Base-by-base conservation (phyloP, 306 rosid species). In the Parietaria judaica region DNA sequence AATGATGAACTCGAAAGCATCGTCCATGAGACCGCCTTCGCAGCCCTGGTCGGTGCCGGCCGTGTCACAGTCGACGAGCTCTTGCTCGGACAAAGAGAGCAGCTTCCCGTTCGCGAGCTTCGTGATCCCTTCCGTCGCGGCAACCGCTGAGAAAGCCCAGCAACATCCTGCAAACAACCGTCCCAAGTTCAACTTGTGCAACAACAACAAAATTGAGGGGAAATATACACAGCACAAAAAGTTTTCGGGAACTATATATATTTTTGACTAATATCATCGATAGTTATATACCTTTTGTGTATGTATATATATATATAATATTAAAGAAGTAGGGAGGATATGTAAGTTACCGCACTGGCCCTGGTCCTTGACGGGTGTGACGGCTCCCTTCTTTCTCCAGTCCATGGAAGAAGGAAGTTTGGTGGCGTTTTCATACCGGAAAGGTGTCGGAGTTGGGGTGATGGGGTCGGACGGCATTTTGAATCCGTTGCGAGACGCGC, bases 371-470 rank as follows among this genome's bases (percentile, higher is more conserved):
- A 76, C 66, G 1, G 69, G 69, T 14, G 82, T 74, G 31, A 81
- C 86, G 54, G 74, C 80, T 38, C 83, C 86, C 48, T 68, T 65
- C 11, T 6, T 0, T 43, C 76, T 72, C 83, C 86, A 81, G 7
- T 78, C 82, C 15, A 81, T 2, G 0, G 66, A 6, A 10, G 41
- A 14, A 11, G 83, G 80, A 74, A 77, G 11, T 15, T 66, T 35
- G n/a, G 71, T 69, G 36, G 70, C 70, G 51, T 51, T 56, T 14
- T 55, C 66, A 9, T 73, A 65, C 14, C 44, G 64, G 16, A 65
- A 78, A 7, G 9, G 9, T 1, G 53, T 49, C 3, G 54, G 10
- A 10, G 60, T 11, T 9, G 61, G 7, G 23, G 60, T 36, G 7
- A 17, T 4, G 35, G 51, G 35, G 11, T 0, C 14, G 3, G 14